Percentiles rank a stretch among this genome's conserved stretches.
Conservation (phyloP, 768 basidiomycete species). For the Lentinula detonsa region DNA sequence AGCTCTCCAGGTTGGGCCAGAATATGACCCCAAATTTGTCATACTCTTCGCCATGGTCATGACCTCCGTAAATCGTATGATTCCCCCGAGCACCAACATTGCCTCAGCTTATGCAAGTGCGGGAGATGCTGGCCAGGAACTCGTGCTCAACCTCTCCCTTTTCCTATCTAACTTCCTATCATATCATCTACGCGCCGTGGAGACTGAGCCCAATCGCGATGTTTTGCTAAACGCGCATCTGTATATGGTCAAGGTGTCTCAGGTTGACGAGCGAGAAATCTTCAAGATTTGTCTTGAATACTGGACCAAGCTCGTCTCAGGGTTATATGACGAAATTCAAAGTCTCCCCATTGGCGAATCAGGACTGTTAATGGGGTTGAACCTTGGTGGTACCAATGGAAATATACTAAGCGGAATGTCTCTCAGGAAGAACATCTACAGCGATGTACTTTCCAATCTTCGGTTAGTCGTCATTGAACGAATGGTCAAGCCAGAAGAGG, state of each 20-base stretch:
- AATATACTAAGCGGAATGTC: conserved; percentile 73
- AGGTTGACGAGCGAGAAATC: conserved; percentile 97
- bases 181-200: conserved; percentile 89
- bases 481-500: conserved; percentile 99
- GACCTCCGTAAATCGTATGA: conserved; percentile 96
- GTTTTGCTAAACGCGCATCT: conserved; percentile 94
- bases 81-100: conserved; percentile 92
- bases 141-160: conserved; percentile 94
- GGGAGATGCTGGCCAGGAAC: conserved; percentile 90
- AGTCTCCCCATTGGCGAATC: conserved; percentile 84
- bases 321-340: conserved; percentile 96
- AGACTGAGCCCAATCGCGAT: conserved; percentile 85
- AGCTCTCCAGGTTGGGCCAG: conserved; percentile 87
- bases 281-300: conserved; percentile 99
- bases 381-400: conserved; percentile 63
- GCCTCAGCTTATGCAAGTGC: conserved; percentile 87
- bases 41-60: conserved; percentile 98
- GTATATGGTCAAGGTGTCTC: conserved; percentile 97
- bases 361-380: conserved; percentile 83
- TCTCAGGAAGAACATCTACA: conserved; percentile 90
- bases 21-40: conserved; percentile 98
- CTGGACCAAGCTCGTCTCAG: conserved; percentile 93
- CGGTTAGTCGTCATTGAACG: conserved; percentile 94
- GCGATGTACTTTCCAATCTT: conserved; percentile 90
- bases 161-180: conserved; percentile 97